Conservation (phyloP, 2,329 filamentous ascomycete species). For the Penicillium rolfsii region DNA sequence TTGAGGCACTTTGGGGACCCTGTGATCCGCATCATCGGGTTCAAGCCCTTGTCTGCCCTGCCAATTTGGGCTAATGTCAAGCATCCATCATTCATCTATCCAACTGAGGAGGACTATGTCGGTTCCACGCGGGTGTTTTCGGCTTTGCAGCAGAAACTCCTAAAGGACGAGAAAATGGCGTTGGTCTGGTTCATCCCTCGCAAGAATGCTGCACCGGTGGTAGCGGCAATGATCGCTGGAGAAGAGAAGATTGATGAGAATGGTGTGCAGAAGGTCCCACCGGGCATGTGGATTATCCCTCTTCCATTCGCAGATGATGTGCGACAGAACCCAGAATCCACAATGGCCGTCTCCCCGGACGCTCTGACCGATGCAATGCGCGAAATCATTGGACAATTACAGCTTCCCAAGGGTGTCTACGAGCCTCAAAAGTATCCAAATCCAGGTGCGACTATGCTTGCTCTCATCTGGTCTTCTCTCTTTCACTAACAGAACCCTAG, state of each 20-base stretch:
- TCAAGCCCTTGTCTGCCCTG: slow-evolving; percentile 77
- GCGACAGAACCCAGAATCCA: slow-evolving; percentile 69
- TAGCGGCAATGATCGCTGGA: slow-evolving; percentile 82
- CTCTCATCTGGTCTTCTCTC: neutral
- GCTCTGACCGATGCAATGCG: slow-evolving; percentile 80
- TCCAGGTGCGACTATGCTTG: slow-evolving; percentile 53
- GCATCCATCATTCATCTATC: slow-evolving; percentile 90
- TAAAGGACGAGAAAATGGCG: slow-evolving; percentile 77
- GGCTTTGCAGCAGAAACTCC: slow-evolving; percentile 83
- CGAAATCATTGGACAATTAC: slow-evolving; percentile 78
- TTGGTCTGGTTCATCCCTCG: slow-evolving; percentile 89
- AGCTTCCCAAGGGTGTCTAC: slow-evolving; percentile 83
- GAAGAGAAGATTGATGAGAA: slow-evolving; percentile 66
- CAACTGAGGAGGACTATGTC: slow-evolving; percentile 84
- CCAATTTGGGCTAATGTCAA: slow-evolving; percentile 83
- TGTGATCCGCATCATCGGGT: slow-evolving; percentile 85
- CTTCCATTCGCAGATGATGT: slow-evolving; percentile 90
- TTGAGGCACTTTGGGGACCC: slow-evolving; percentile 81
- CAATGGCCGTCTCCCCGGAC: slow-evolving; percentile 64
- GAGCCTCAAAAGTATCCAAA: slow-evolving; percentile 89
- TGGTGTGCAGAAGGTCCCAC: slow-evolving; percentile 71
- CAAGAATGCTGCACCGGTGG: slow-evolving; percentile 73
- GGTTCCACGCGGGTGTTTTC: slow-evolving; percentile 93
- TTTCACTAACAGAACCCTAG: slow-evolving; percentile 31
- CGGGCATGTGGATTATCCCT: slow-evolving; percentile 85